Evolutionary conservation across 768 basidiomycete genomes (phyloP), one percentile per base, ranked within the genome.

Genomic region (Xerocomellus dryophilus): DNA sequence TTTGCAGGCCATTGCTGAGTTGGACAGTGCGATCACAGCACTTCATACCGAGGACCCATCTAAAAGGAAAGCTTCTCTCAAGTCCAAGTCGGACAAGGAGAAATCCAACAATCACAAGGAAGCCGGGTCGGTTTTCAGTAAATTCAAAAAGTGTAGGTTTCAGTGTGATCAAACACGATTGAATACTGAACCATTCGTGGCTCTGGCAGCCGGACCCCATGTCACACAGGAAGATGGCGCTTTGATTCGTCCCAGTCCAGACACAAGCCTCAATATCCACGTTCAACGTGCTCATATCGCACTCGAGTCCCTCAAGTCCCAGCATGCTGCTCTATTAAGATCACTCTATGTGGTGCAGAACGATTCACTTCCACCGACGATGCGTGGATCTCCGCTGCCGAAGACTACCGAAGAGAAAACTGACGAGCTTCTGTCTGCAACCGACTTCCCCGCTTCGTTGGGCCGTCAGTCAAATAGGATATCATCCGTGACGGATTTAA

Each of bases 71-170:
- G 68, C 61, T 57, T 54, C 63, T 23, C 50, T 65, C 38, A 75
- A 67, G 56, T 59, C 52, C 51, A 73, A 72, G 56, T 71, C 73
- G 34, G 82, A 76, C 42, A 84, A 77, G 69, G 74, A 75, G 17
- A 84, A 78, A 57, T 44, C 41, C 41, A 71, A 67, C 47, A 67
- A 69, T 23, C 67, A 66, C 31, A 71, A 66, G 53, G 64, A 72
- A 21, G 65, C 59, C 18, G 50, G 58, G 4, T 67, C 61, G 17
- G 73, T 79, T 21, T 84, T 89, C 61, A 79, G 78, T 36, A 66
- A 87, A 50, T 85, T 90, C 68, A 84, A 84, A 61, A 78, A 78
- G 69, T 72, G 85, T 83, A 62, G 52, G 77, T 66, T 49, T 35
- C 35, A 18, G 34, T 31, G 23, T 56, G 18, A 42, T 47, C 53